A percentile compares a stretch with the other conserved stretches of the same genome.
Evolutionary conservation across 129 eudicot genomes (phyloP).

Genomic region (Arctium lappa): DNA sequence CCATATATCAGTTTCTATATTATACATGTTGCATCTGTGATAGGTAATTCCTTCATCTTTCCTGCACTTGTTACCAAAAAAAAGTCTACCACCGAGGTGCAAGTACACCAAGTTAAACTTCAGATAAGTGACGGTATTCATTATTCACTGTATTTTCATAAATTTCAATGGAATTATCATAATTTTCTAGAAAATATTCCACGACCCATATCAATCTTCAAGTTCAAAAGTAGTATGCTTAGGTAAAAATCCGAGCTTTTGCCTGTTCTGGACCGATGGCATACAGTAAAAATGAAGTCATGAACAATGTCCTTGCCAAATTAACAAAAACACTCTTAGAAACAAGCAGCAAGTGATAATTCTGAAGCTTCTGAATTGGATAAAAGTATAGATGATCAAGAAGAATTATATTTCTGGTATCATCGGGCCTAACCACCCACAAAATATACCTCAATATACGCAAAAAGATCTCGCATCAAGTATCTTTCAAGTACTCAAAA

Average conservation of each 20-base stretch:
- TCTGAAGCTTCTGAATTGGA: neutral
- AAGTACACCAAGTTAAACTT: slow-evolving; percentile 7
- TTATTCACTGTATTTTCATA: neutral
- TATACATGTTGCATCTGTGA: neutral
- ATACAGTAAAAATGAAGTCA: neutral
- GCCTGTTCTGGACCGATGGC: neutral
- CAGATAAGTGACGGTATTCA: neutral
- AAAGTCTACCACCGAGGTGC: neutral
- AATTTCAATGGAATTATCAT: neutral
- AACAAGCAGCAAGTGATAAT: neutral
- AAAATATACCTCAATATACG: neutral
- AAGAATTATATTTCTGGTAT: neutral
- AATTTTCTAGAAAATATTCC: neutral
- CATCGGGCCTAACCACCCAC: neutral
- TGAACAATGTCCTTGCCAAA: neutral
- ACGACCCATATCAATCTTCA: neutral
- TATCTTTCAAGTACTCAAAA: neutral
- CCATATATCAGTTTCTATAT: neutral
- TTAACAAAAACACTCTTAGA: neutral
- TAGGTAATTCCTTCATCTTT: neutral
- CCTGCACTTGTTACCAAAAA: neutral
- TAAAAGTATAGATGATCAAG: neutral
- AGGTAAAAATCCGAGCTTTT: neutral
- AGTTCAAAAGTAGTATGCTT: neutral
- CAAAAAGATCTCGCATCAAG: neutral